Evolutionary conservation across 768 basidiomycete species (phyloP), one percentile per base, ranked within the genome.

Genomic region (Rhodotorula diobovata): DNA sequence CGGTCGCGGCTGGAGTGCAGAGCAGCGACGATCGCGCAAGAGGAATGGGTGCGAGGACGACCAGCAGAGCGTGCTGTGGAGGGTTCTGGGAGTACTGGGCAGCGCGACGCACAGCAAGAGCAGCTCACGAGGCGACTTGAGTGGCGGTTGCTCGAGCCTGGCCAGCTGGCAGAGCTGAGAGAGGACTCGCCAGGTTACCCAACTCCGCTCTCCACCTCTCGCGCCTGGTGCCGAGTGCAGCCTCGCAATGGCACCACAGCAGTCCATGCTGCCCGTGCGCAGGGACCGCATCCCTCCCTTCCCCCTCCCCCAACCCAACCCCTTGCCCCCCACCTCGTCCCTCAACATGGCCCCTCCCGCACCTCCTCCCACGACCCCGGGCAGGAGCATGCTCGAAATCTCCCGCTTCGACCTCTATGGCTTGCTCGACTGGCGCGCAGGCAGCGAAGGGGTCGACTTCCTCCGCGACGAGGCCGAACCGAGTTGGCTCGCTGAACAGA

Each of bases 401-500:
- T 59, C 61, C 2, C 39, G 45, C 39, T 61, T 71, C 32, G 65
- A 67, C 32, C 35, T 62, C 23, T 46, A 30, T 16, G 45, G 20
- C 9, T 20, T 71, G 28, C 65, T 71, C 16, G 30, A 18, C 5
- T 7, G 20, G 16, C 10, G 21, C 12, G 41, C 11, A 48, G 21
- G 32, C n/a, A 43, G 11, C 14, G 53, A 21, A 2, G 61, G 58
- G 8, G 46, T 20, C n/a, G 37, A 18, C 37, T 21, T 67, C 51
- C 39, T 71, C 43, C 39, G 28, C 54, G 65, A 67, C 39, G n/a
- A 54, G 23, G 18, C 48, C 15, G 37, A 32, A 3, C 59, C 69
- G 2, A 45, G 45, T 30, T 71, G 56, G 32, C 56, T 71, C 51
- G 51, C 41, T 12, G 70, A 71, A 41, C 65, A 63, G 34, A 66